phyloP scores from a whole-genome alignment of 1,284 basidiomycete genomes.

The Trichosporon sp. region DNA sequence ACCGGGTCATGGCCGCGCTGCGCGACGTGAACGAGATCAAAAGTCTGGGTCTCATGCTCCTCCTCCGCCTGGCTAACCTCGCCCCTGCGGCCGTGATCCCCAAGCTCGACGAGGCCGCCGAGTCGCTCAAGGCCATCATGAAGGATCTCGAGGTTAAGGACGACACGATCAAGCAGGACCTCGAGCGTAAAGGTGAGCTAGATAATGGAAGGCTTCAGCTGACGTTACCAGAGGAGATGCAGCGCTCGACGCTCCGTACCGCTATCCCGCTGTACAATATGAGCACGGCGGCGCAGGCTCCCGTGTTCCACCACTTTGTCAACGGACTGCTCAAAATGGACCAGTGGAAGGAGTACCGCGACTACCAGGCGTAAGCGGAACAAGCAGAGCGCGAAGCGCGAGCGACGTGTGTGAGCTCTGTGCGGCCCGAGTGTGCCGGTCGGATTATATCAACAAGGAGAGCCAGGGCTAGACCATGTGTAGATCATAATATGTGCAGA shows the following conservation, averaged over 20 bases:
- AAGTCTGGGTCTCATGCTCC: constrained; percentile 89
- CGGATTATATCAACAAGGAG: neutral
- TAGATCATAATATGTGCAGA: neutral
- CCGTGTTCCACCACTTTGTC: constrained; percentile 69
- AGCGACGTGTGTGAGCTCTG: neutral
- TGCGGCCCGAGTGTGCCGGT: too few relatives aligned
- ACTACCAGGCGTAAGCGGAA: constrained; percentile 33
- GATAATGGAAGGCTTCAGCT: neutral
- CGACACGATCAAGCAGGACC: constrained; percentile 93
- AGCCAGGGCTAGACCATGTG: neutral
- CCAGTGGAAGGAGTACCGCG: constrained; percentile 44
- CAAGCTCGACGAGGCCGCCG: constrained; percentile 77
- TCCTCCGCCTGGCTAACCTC: constrained; percentile 81
- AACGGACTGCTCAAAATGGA: constrained; percentile 28
- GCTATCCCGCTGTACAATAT: constrained; percentile 74
- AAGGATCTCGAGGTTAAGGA: constrained; percentile 84
- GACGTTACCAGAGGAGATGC: constrained; percentile 61
- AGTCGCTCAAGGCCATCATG: constrained; percentile 77
- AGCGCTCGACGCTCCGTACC: constrained; percentile 78
- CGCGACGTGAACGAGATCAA: constrained; percentile 95
- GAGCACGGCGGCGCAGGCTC: constrained; percentile 54
- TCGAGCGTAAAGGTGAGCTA: constrained; percentile 66
- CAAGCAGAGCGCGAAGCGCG: neutral
- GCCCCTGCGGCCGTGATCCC: constrained; percentile 75
- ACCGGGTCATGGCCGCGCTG: constrained; percentile 74